Base-by-base conservation (phyloP, 2,329 filamentous ascomycete genomes). In the Arthroderma sp. region DNA sequence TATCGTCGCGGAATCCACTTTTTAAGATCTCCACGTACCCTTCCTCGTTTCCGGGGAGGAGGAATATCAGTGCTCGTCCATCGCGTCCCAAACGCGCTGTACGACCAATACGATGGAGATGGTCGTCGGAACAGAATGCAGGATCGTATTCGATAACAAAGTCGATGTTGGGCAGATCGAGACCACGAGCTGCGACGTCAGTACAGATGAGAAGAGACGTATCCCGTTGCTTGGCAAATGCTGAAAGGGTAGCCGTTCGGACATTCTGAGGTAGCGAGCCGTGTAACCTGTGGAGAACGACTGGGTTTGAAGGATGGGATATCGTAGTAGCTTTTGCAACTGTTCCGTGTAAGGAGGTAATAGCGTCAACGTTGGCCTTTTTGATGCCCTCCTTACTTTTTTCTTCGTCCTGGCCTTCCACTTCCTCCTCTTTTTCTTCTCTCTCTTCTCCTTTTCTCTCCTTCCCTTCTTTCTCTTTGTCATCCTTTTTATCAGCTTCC, bases 101-200 rank as follows among this genome's bases (percentile, higher is more conserved):
- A 62, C 91, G 83, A 44, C 91, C 91, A 45, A 96, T 86, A 45
- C 91, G 82, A 66, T 98, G 91, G 5, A 95, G 75, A 62, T 98
- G 91, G 62, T 98, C 91, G 49, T 88, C 84, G 27, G 86, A 80
- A 59, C 83, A 86, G 65, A 96, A 96, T 2, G 91, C 86, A 0
- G 91, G 88, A 59, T 98, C 91, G 60, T 94, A 96, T 62, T 98
- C 91, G 46, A 98, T 77, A 41, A 98, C 87, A 15, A 95, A 73
- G 61, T 98, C 91, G 42, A 98, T 86, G 42, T 91, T 89, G 1
- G 89, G 89, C 10, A 98, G 77, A 70, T 98, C 91, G 36, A 98
- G 79, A 68, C 91, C 91, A 58, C 91, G 86, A 15, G 91, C 91
- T 8, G 91, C 86, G 42, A 98, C 91, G 58, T 98, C 91, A 1